These are phyloP conservation scores for Candida parachauliodes DNA, from an alignment of 805 yeast species.

Conservation along the genomic window DNA sequence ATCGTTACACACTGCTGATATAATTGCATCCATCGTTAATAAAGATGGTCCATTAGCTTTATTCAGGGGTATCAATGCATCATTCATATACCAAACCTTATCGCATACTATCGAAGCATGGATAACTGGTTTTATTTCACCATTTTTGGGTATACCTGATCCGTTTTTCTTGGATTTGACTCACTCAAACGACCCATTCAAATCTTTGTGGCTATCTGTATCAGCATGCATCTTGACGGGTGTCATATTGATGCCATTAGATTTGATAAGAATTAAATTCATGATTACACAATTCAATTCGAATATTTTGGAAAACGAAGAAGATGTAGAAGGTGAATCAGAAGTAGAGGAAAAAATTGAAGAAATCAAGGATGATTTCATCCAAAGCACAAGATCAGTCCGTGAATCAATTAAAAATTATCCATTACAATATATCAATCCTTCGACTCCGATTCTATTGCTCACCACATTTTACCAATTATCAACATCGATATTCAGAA, in stretches of 20 bases:
- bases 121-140: conserved; percentile 85
- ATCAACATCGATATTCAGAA: conserved; percentile 55
- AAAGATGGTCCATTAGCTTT: conserved; percentile 71
- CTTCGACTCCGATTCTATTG: conserved; percentile 40
- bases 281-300: conserved; percentile 62
- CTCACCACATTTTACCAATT: conserved; percentile 61
- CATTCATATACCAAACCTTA: conserved; percentile 73
- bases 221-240: conserved; percentile 72
- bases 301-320: conserved; percentile 7
- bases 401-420: conserved; percentile 60
- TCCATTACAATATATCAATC: conserved; percentile 56
- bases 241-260: conserved; percentile 72
- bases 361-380: background rate
- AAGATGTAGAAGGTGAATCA: background rate
- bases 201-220: conserved; percentile 64
- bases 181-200: conserved; percentile 72
- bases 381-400: conserved; percentile 53
- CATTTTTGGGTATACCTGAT: conserved; percentile 79
- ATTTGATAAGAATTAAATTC: conserved; percentile 72
- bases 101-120: conserved; percentile 81
- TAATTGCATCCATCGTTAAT: conserved; percentile 58
- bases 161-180: conserved; percentile 81
- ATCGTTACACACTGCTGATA: conserved; percentile 61
- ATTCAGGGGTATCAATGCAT: conserved; percentile 72
- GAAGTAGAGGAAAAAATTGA: background rate